Percentiles rank a stretch among this genome's conserved stretches.
These are phyloP conservation scores for Halenospora varia DNA, from an alignment of 495 filamentous ascomycete genomes.

Conservation along the genomic window DNA sequence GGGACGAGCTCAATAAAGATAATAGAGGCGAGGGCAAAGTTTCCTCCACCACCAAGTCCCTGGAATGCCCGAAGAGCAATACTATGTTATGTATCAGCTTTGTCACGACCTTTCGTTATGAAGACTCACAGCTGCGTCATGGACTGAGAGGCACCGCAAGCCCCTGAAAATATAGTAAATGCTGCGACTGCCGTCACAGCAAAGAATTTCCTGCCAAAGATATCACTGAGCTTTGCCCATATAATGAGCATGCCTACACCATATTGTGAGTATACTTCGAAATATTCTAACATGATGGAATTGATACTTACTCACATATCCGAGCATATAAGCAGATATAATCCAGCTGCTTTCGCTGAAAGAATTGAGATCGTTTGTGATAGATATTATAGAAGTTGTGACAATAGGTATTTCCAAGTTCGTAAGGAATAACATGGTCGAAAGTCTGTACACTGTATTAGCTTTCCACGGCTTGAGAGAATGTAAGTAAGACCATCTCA, in stretches of 20 bases:
- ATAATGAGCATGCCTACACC: not conserved
- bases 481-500: too few relatives aligned
- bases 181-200: not conserved
- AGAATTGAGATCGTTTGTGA: not conserved
- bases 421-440: not conserved
- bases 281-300: too few relatives aligned
- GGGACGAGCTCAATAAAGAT: not conserved
- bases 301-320: too few relatives aligned
- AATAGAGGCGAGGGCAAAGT: not conserved
- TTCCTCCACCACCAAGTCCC: not conserved
- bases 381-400: not conserved
- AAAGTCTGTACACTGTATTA: not conserved
- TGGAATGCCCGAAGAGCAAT: not conserved
- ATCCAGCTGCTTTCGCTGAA: not conserved
- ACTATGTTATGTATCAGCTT: too few relatives aligned
- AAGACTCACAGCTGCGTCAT: too few relatives aligned
- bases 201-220: not conserved
- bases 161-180: not conserved
- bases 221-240: not conserved
- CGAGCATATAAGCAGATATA: not conserved
- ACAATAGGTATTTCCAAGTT: not conserved
- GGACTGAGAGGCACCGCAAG: too few relatives aligned
- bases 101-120: too few relatives aligned
- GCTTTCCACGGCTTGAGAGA: too few relatives aligned
- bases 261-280: too few relatives aligned